Evolutionary conservation across 257 asterid genomes (phyloP).

Genomic region (Solanum pinnatisectum): DNA sequence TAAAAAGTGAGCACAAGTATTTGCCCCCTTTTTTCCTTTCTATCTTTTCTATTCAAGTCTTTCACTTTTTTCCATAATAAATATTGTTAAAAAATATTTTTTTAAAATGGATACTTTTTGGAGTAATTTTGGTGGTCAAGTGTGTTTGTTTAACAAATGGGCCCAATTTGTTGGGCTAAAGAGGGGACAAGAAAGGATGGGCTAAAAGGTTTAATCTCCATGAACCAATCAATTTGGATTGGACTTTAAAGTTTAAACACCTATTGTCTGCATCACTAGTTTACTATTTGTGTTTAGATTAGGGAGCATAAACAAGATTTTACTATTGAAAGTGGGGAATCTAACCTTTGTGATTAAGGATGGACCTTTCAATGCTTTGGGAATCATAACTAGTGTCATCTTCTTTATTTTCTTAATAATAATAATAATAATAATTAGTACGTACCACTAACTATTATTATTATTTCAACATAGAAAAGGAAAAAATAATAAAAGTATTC

Average conservation of each 20-base stretch:
- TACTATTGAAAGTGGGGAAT: constrained; percentile 4
- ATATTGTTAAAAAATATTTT: constrained; percentile 9
- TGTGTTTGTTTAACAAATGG: constrained; percentile 9
- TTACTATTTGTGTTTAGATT: constrained; percentile 17
- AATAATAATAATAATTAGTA: background rate
- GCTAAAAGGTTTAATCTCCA: constrained; percentile 50
- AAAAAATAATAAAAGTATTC: background rate
- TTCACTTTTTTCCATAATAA: constrained; percentile 17
- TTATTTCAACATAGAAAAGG: background rate
- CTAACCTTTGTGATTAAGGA: constrained; percentile 16
- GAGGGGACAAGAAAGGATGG: constrained; percentile 56
- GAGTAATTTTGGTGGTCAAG: constrained; percentile 30
- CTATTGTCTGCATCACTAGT: constrained; percentile 16
- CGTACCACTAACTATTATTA: background rate
- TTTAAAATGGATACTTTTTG: constrained; percentile 6
- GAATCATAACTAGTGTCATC: constrained; percentile 9
- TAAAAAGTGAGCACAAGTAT: background rate
- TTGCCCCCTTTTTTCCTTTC: background rate
- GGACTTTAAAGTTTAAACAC: constrained; percentile 1
- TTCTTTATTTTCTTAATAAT: background rate
- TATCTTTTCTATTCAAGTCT: background rate
- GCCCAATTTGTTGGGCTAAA: constrained; percentile 31
- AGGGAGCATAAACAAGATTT: constrained; percentile 30
- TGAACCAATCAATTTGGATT: constrained; percentile 36
- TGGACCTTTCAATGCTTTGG: constrained; percentile 9